Base-by-base conservation (phyloP, 306 rosid genomes). In the Cercis canadensis region DNA sequence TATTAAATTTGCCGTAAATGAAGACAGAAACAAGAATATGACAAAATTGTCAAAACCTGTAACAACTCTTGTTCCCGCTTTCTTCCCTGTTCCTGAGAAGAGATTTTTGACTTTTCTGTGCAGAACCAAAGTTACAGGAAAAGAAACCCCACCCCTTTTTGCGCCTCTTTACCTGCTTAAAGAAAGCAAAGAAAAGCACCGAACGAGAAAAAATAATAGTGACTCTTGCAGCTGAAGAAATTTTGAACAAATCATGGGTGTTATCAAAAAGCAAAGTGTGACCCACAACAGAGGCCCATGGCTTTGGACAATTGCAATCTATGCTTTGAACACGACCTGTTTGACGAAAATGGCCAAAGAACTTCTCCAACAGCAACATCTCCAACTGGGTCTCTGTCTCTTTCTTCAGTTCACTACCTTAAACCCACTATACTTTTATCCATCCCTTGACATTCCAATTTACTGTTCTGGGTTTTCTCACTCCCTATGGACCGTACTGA, bases 251-350 rank as follows among this genome's bases (percentile, higher is more conserved):
- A 73, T 75, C 51, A 43, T 79, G 68, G 43, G 40, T 40, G 80
- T 32, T 76, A 57, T 41, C 67, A 9, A 57, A 83, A 69, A 65
- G 73, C 78, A 84, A 77, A 31, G 80, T 66, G 60, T 87, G 98
- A 74, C 99, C 99, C 99, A 94, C 97, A 82, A 54, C 57, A 82
- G 79, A 85, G 95, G 82, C 87, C 92, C 97, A 85, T 79, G 52
- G 82, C 83, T 82, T 89, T 92, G 92, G 92, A 88, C 80, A 84
- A 79, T 89, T 80, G 90, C 93, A 89, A 84, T 89, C 96, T 86
- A 76, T 86, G 96, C 78, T 83, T 74, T 85, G 83, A 81, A 82
- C 90, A 67, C 82, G 82, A 60, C 57, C 85, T 86, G 88, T 83
- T 83, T 46, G 86, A 89, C 83, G 75, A 80, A 83, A 84, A 87